A percentile compares a stretch with the other conserved stretches of the same genome.
These are phyloP conservation scores for Microdochium nivale DNA, from an alignment of 2,329 filamentous ascomycete species.

Conservation along the genomic window DNA sequence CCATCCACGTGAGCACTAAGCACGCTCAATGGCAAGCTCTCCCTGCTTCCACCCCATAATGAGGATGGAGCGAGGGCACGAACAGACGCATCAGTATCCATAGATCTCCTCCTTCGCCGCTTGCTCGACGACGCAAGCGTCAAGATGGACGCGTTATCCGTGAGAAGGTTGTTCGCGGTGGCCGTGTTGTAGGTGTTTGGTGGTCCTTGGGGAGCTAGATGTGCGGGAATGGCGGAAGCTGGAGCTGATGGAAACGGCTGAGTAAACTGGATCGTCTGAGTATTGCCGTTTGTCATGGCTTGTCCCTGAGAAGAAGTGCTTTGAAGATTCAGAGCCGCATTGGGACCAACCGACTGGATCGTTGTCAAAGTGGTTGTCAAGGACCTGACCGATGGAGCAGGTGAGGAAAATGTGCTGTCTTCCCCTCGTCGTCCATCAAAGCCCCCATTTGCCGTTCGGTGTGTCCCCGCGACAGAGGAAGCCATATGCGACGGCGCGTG, in stretches of 20 bases:
- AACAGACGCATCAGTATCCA: conserved; percentile 80
- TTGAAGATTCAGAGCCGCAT: conserved; percentile 27
- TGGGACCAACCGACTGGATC: conserved; percentile 66
- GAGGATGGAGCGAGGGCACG: conserved; percentile 77
- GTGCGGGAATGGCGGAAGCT: conserved; percentile 63
- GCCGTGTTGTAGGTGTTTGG: conserved; percentile 69
- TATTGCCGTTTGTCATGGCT: conserved; percentile 13
- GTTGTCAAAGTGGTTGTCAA: conserved; percentile 79
- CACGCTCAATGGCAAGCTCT: conserved; percentile 70
- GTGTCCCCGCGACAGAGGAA: conserved; percentile 64
- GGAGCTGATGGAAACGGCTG: conserved; percentile 59
- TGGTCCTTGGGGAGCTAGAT: conserved; percentile 49
- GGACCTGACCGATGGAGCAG: conserved; percentile 71
- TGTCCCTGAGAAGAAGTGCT: conserved; percentile 1
- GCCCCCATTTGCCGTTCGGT: conserved; percentile 57
- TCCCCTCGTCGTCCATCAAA: conserved; percentile 61
- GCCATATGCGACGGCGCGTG: conserved; percentile 65
- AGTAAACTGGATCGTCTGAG: conserved; percentile 51
- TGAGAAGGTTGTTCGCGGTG: conserved; percentile 73
- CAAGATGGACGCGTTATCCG: conserved; percentile 78
- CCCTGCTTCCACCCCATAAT: conserved; percentile 72
- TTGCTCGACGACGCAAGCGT: conserved; percentile 79
- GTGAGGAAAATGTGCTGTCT: conserved; percentile 73
- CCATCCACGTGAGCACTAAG: conserved; percentile 62
- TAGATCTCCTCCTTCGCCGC: conserved; percentile 64